Conservation (phyloP, 1,139 yeast genomes). For the Kodamaea alishanica region DNA sequence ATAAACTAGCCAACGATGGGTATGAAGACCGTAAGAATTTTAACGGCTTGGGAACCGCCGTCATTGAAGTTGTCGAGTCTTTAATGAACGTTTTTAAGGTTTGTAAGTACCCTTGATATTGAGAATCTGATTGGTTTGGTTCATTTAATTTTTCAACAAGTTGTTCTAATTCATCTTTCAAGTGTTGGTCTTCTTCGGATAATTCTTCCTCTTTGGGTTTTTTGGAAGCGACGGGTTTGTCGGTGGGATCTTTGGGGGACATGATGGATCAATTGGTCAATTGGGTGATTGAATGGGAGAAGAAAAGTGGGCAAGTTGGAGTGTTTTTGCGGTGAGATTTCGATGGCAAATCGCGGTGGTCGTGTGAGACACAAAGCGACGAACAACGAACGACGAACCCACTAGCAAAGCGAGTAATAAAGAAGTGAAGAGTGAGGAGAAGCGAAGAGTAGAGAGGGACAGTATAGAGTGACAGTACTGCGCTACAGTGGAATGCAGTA, state of each 20-base stretch:
- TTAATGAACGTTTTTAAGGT: constrained; percentile 74
- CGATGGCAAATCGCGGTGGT: too few relatives aligned
- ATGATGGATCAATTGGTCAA: constrained; percentile 3
- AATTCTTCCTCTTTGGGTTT: constrained; percentile 66
- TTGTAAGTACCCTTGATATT: constrained; percentile 58
- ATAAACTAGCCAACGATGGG: constrained; percentile 59
- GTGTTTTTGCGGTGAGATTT: not conserved
- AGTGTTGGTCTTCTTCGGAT: constrained; percentile 88
- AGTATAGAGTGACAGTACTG: too few relatives aligned
- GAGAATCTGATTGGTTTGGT: constrained; percentile 37
- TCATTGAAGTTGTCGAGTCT: constrained; percentile 96
- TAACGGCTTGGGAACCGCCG: constrained; percentile 98
- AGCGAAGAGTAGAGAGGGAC: too few relatives aligned
- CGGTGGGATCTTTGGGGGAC: constrained; percentile 19
- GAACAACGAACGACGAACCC: too few relatives aligned
- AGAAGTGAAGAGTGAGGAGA: too few relatives aligned
- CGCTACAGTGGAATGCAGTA: too few relatives aligned
- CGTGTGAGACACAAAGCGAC: too few relatives aligned
- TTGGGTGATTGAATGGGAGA: constrained; percentile 1
- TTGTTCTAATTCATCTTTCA: constrained; percentile 83
- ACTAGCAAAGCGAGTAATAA: too few relatives aligned
- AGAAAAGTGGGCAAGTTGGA: not conserved
- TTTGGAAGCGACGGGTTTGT: constrained; percentile 23
- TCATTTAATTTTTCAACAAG: constrained; percentile 72
- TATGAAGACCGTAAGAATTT: constrained; percentile 91